phyloP scores from a whole-genome alignment of 257 asterid species.

The Solanum corneliomulleri region DNA sequence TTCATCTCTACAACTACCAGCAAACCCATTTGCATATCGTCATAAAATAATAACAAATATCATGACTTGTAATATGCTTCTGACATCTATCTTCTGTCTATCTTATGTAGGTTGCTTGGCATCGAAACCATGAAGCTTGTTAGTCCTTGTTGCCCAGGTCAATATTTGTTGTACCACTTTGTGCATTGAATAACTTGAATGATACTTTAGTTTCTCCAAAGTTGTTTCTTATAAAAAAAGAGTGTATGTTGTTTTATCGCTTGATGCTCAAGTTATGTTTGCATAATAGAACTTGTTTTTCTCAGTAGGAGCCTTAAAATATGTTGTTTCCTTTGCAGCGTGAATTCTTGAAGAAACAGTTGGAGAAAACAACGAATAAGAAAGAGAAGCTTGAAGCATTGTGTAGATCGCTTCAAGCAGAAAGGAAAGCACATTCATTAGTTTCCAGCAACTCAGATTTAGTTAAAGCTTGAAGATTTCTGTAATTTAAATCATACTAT shows the following conservation, averaged over 20 bases:
- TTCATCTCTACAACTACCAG: not conserved
- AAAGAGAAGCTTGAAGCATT: slow-evolving; percentile 85
- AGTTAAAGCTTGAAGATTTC: slow-evolving; percentile 16
- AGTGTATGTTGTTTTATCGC: not conserved
- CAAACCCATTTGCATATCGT: not conserved
- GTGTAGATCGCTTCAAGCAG: slow-evolving; percentile 94
- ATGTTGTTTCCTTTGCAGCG: slow-evolving; percentile 37
- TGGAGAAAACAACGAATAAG: slow-evolving; percentile 74
- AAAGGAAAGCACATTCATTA: slow-evolving; percentile 49
- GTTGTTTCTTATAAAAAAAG: not conserved
- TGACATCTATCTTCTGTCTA: not conserved
- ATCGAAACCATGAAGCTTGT: not conserved
- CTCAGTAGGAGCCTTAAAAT: not conserved
- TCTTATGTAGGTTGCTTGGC: not conserved
- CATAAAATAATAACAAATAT: not conserved
- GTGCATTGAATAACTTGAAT: not conserved
- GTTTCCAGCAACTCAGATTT: slow-evolving; percentile 30
- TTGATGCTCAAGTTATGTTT: not conserved
- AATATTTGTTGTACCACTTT: not conserved
- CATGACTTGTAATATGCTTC: not conserved
- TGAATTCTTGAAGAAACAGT: slow-evolving; percentile 80
- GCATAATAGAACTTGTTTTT: not conserved
- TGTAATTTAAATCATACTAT: not conserved
- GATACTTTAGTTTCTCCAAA: not conserved
- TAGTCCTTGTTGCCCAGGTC: not conserved